These are phyloP conservation scores for Dioscorea dumetorum DNA, from an alignment of 106 monocot species.

Conservation along the genomic window DNA sequence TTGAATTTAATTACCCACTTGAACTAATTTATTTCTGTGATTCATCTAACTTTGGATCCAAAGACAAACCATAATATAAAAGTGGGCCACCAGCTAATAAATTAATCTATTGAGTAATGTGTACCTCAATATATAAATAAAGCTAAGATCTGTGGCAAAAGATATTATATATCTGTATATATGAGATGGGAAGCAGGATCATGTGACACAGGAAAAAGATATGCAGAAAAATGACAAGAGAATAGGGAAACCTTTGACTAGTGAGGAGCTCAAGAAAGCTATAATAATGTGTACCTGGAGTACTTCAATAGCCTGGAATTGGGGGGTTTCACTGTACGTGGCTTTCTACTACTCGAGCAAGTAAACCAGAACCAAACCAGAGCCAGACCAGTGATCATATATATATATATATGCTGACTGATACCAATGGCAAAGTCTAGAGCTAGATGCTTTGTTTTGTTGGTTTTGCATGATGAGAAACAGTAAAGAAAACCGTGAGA, in stretches of 20 bases:
- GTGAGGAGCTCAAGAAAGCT: not conserved
- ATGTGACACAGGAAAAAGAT: not conserved
- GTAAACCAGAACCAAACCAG: no score
- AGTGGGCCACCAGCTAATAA: no score
- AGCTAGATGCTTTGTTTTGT: no score
- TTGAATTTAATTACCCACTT: no score
- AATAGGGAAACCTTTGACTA: slow-evolving; percentile 4
- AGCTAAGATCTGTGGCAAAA: no score
- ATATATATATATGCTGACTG: no score
- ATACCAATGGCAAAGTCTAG: not conserved
- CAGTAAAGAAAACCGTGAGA: not conserved
- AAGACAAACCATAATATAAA: no score
- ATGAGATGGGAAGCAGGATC: not conserved
- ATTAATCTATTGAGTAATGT: no score
- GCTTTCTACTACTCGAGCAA: not conserved
- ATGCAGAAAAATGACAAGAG: not conserved
- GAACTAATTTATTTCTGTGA: no score
- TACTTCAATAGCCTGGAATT: no score
- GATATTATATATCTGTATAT: not conserved
- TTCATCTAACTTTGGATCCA: no score
- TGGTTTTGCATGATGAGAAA: not conserved
- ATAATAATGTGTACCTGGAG: not conserved
- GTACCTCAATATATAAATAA: no score
- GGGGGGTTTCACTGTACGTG: not conserved
- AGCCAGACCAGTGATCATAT: not conserved